Base-by-base conservation (phyloP, 2,329 filamentous ascomycete species). In the Alternaria novae-zelandiae region DNA sequence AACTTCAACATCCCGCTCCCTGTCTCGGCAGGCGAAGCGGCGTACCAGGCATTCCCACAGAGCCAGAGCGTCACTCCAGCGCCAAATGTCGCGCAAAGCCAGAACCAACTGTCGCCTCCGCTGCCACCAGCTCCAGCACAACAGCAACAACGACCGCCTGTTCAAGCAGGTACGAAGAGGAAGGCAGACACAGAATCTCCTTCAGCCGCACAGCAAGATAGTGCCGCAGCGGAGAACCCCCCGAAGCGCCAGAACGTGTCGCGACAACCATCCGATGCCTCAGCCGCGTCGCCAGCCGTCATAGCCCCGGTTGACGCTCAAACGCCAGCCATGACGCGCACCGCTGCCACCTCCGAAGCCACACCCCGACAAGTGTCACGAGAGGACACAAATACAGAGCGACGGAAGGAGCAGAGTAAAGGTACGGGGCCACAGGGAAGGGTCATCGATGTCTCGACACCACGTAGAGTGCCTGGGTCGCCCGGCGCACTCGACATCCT, bases 401-500 rank as follows among this genome's bases (percentile, higher is more conserved):
- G 67, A 49, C 66, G 63, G 36, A 77, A 73, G 58, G 76, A 74
- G 46, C 64, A 69, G 11, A 70, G 67, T 57, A 79, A 77, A 56
- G 75, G 75, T 9, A 78, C 77, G 3, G 76, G 75, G 4, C 73
- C 77, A 17, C 74, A 75, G 46, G 75, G 74, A 8, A 72, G 71
- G 57, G 74, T 77, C 9, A 78, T 73, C 13, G 75, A 78, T 63
- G 74, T 78, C 41, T 78, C 76, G 4, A 72, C 72, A 45, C 74
- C 70, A n/a, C 69, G 74, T 51, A 76, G 57, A 55, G 64, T 80
- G 8, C 67, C 67, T 10, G 76, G 77, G 41, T 70, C 77, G 17
- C 66, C 71, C 30, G 61, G 54, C 20, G 67, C 70, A 10, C n/a
- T 53, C 5, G 70, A 77, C 43, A 84, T 89, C 56, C 83, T 92